phyloP scores from a whole-genome alignment of 164 flowering plant genomes.

The Hamamelis virginiana region DNA sequence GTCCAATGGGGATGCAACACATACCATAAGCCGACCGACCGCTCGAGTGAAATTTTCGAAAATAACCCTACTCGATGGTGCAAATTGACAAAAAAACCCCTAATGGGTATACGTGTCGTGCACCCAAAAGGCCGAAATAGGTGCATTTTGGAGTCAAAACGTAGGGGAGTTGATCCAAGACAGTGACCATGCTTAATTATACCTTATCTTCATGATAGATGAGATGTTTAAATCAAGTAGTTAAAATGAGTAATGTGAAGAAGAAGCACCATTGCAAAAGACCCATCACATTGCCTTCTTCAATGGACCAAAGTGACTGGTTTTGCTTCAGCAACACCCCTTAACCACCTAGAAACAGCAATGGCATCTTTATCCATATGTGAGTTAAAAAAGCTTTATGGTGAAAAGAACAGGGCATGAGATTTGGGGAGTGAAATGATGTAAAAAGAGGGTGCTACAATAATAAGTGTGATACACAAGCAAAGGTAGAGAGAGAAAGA shows the following conservation, averaged over 20 bases:
- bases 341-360: constrained; percentile 12
- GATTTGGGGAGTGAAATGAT: constrained; percentile 20
- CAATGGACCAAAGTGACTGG: constrained; percentile 7
- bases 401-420: constrained; percentile 35
- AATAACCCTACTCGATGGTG: no score
- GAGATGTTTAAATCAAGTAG: constrained; percentile 12
- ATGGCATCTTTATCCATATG: constrained; percentile 27
- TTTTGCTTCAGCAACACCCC: constrained; percentile 21
- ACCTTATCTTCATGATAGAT: background rate
- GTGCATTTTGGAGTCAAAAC: no score
- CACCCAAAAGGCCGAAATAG: no score
- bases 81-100: no score
- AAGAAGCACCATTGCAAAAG: background rate
- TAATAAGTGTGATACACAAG: constrained; percentile 36
- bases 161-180: no score
- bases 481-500: constrained; percentile 26
- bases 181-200: background rate
- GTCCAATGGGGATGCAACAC: no score
- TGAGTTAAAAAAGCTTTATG: constrained; percentile 19
- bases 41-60: no score
- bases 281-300: background rate
- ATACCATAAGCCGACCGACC: no score
- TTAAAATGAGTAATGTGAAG: constrained; percentile 1
- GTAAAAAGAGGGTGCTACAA: constrained; percentile 13
- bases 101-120: no score